Base-by-base conservation (phyloP, 106 monocot genomes). In the Dendrobium huoshanense region DNA sequence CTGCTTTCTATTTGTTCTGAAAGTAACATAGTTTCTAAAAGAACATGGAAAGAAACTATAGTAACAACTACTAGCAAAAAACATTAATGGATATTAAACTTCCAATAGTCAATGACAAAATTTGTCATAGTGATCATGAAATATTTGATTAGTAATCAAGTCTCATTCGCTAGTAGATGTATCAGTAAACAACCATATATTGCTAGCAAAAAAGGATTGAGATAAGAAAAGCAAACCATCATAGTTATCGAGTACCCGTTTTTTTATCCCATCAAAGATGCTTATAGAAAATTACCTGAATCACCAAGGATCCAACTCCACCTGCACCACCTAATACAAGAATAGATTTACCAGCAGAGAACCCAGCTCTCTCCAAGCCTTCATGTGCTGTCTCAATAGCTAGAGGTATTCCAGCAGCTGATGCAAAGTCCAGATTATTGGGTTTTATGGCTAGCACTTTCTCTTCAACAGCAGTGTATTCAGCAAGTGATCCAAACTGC, bases 261-360 rank as follows among this genome's bases (percentile, higher is more conserved):
- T 24, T 7, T 65, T 22, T 65, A 6, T 8, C 9, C 2, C 37
- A 65, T 37, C 33, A 31, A 15, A 15, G 70, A 27, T 70, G 70
- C 33, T 70, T 70, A 37, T 70, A 16, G 70, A 4, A 22, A 61
- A 70, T 20, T 54, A 94, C 96, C 94, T 96, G 96, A 86, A 96
- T 92, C 40, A 94, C 94, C 8, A 94, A 75, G 11, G 96, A 96
- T 18, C 94, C 94, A 80, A 96, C 96, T 78, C 96, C 96, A 61
- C 96, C 94, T 16, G 94, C 96, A 75, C 96, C 96, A 55, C 92
- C 94, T 75, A 96, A 81, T 4, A 96, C 92, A 79, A 96, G 96
- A 65, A 96, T 75, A 40, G 94, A 97, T 84, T 97, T 97, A 42
- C 90, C 94, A 29, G 90, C 73, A 65, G 86, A 84, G 41, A 97